Conservation (phyloP, 768 basidiomycete genomes). For the Russula emetica region DNA sequence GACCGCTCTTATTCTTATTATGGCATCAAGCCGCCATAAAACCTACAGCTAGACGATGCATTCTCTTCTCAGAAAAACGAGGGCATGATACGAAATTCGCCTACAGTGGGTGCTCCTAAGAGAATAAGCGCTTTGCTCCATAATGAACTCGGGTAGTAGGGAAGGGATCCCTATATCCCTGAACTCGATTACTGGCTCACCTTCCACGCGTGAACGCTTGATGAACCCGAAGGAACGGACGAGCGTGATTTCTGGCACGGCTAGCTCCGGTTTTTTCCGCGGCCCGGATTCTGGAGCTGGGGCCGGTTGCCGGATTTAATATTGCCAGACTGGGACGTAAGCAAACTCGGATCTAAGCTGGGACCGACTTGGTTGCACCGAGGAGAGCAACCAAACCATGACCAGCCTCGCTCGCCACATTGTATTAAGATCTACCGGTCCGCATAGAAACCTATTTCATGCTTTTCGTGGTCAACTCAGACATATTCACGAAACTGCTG, state of each 20-base stretch:
- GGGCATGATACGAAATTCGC: neutral
- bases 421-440: neutral
- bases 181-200: neutral
- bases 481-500: neutral
- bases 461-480: neutral
- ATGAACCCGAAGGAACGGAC: neutral
- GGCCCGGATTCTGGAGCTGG: neutral
- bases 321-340: no score
- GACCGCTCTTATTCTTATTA: slow-evolving; percentile 3
- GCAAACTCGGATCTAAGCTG: neutral
- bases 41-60: neutral
- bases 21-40: neutral
- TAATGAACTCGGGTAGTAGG: neutral
- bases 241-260: neutral
- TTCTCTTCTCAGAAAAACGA: neutral
- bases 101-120: neutral
- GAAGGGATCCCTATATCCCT: neutral
- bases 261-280: neutral
- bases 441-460: neutral
- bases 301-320: no score
- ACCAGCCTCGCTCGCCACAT: slow-evolving; percentile 1
- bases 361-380: neutral
- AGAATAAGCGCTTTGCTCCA: neutral
- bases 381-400: slow-evolving; percentile 14
- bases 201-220: neutral